Evolutionary conservation across 2,329 filamentous ascomycete genomes (phyloP), one percentile per base, ranked within the genome.

Genomic region (Gyromitra esculenta): DNA sequence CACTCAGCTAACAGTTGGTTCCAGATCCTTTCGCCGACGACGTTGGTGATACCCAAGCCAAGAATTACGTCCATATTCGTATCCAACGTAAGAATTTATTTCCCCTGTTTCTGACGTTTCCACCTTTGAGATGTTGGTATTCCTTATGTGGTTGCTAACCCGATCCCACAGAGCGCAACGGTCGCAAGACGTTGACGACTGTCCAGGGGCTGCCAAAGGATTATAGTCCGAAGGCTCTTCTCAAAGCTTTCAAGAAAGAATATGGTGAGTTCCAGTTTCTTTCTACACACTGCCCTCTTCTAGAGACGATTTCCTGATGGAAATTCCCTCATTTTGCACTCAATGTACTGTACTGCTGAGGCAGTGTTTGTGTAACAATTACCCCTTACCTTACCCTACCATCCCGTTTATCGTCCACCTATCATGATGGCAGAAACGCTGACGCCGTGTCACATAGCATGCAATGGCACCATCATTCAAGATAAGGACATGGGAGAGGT

Each of bases 1-100:
- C 43, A 25, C 48, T 52, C 21, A 60, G 41, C 75, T 77, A 50
- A 77, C 64, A 1, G 8, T 35, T 52, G n/a, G 39, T 43, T 50
- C 50, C 63, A 97, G 96, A 99, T 91, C 96, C 96, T 92, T 99
- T 99, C 93, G 96, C 96, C 91, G 96, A 98, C 93, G 96, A 94
- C 90, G 96, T 97, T 93, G 95, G 97, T 91, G 94, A 97, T 86
- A 94, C 92, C 86, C 92, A 96, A 89, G 91, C 92, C 85, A 93
- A 97, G 87, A 96, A 97, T 87, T 97, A 97, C 86, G 97, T 98
- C 86, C 96, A 98, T 88, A 98, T 99, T 86, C 94, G 96, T 87
- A 98, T 98, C 85, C 96, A 99, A 86, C 96, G 95, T 98, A 91
- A 84, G 92, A 90, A 43, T 70, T 41, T 66, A 59, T 70, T 79